These are phyloP conservation scores for Gossypium raimondii DNA, from an alignment of 345 rosid species.

Conservation along the genomic window DNA sequence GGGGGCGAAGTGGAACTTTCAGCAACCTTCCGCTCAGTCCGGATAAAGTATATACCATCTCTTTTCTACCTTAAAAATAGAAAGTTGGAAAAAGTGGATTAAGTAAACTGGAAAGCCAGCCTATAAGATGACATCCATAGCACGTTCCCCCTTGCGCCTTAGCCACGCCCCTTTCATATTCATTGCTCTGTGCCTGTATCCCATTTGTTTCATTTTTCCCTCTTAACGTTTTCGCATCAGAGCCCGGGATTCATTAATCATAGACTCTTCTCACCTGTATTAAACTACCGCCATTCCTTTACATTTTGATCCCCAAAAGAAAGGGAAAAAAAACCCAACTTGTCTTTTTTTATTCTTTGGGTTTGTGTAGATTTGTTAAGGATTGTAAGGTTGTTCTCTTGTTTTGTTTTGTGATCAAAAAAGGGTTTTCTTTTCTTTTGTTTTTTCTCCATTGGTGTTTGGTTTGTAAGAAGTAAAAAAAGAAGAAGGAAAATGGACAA, in stretches of 20 bases:
- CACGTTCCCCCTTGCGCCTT: not conserved
- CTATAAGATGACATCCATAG: not conserved
- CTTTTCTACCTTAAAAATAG: no score
- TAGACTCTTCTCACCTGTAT: constrained; percentile 20
- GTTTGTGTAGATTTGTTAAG: not conserved
- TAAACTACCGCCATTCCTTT: constrained; percentile 15
- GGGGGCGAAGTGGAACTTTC: no score
- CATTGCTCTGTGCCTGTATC: not conserved
- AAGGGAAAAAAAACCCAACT: not conserved
- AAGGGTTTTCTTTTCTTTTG: not conserved
- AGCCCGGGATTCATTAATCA: constrained; percentile 19
- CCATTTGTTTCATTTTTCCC: not conserved
- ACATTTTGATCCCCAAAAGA: not conserved
- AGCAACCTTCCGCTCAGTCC: no score
- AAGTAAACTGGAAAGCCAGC: no score
- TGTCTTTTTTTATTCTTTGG: not conserved
- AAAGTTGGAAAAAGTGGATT: no score
- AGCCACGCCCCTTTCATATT: not conserved
- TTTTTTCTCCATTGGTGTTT: not conserved
- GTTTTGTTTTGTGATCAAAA: no score
- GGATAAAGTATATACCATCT: no score
- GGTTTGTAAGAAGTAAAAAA: not conserved
- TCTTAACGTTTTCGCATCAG: not conserved
- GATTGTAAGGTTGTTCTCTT: not conserved
- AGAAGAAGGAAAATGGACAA: constrained; percentile 29